A percentile compares a stretch with the other conserved stretches of the same genome.
Conservation (phyloP, 2,329 filamentous ascomycete genomes). For the Fusarium sp. region DNA sequence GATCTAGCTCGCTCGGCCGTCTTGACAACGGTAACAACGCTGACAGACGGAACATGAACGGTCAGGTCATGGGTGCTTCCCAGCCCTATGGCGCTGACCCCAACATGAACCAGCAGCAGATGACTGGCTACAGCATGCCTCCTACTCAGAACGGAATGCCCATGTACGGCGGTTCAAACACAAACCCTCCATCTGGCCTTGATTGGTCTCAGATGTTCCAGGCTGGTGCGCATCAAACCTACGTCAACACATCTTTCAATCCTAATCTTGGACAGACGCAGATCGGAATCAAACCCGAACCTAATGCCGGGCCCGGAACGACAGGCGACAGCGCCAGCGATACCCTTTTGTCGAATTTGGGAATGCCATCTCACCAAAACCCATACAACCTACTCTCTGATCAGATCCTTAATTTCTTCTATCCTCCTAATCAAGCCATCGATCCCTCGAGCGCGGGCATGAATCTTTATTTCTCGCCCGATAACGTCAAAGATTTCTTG, state of each 20-base stretch:
- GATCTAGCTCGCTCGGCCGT: constrained; percentile 73
- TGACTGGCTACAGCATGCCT: constrained; percentile 76
- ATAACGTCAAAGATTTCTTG: constrained; percentile 80
- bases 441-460: constrained; percentile 71
- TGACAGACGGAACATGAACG: constrained; percentile 70
- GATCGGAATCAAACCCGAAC: constrained; percentile 79
- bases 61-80: constrained; percentile 66
- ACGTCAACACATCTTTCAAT: constrained; percentile 73
- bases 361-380: constrained; percentile 64
- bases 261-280: constrained; percentile 79
- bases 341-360: constrained; percentile 65
- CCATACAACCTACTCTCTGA: constrained; percentile 69
- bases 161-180: constrained; percentile 73
- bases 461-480: constrained; percentile 74
- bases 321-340: constrained; percentile 64
- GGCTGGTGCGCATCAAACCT: constrained; percentile 77
- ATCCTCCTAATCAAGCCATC: constrained; percentile 61
- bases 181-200: constrained; percentile 74
- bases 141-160: constrained; percentile 75
- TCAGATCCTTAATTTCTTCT: constrained; percentile 71
- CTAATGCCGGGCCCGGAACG: constrained; percentile 68
- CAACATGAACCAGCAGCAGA: constrained; percentile 76
- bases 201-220: constrained; percentile 87
- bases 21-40: constrained; percentile 69
- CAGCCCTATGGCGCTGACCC: constrained; percentile 72